Evolutionary conservation across 1,139 yeast genomes (phyloP).

Genomic region (Taphrina pruni): DNA sequence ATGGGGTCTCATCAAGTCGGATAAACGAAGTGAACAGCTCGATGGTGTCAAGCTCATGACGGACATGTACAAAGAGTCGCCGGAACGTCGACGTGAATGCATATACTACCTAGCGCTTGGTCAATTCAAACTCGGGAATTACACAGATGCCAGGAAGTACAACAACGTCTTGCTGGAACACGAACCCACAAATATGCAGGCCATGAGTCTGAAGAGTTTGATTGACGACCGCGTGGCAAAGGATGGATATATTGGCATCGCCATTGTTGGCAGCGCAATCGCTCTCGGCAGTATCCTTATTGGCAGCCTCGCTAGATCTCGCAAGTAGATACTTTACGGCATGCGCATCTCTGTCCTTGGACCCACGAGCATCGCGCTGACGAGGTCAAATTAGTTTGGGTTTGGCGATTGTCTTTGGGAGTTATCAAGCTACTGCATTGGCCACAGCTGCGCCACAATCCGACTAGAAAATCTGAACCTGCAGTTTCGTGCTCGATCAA

Average conservation of each 20-base stretch:
- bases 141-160: slow-evolving; percentile 81
- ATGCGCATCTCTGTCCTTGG: too few species aligned
- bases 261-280: slow-evolving; percentile 75
- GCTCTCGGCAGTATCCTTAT: slow-evolving; percentile 80
- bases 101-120: slow-evolving; percentile 88
- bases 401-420: not conserved
- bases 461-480: too few species aligned
- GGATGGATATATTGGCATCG: slow-evolving; percentile 85
- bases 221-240: slow-evolving; percentile 84
- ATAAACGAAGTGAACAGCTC: slow-evolving; percentile 65
- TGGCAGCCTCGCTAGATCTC: slow-evolving; percentile 58
- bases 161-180: slow-evolving; percentile 74
- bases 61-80: slow-evolving; percentile 75
- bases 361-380: too few species aligned
- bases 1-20: slow-evolving; percentile 89
- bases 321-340: slow-evolving; percentile 44
- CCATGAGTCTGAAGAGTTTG: slow-evolving; percentile 68
- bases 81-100: slow-evolving; percentile 85
- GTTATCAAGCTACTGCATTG: not conserved
- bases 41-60: slow-evolving; percentile 79
- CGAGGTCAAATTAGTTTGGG: too few species aligned
- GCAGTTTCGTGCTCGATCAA: too few species aligned
- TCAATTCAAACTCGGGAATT: slow-evolving; percentile 85
- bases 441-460: slow-evolving; percentile 6
- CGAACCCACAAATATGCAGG: slow-evolving; percentile 87